Conservation (phyloP, 495 filamentous ascomycete species). For the Talaromyces liani region DNA sequence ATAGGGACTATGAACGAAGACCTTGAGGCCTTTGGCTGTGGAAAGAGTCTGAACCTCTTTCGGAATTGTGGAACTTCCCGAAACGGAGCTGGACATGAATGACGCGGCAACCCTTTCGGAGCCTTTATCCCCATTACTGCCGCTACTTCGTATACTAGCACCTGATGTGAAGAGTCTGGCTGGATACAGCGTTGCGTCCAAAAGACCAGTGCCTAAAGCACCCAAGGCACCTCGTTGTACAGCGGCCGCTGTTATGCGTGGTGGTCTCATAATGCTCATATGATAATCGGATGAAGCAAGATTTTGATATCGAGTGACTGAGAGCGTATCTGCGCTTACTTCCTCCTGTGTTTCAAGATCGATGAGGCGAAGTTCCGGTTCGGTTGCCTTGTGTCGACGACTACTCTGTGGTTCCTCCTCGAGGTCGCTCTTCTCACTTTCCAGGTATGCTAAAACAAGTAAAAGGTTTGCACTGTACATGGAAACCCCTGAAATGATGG, state of each 20-base stretch:
- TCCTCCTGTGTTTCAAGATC: constrained; percentile 75
- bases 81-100: constrained; percentile 28
- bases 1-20: constrained; percentile 94
- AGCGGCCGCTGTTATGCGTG: constrained; percentile 49
- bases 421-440: constrained; percentile 52
- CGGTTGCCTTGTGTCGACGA: constrained; percentile 64
- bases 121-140: constrained; percentile 50
- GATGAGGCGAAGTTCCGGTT: constrained; percentile 85
- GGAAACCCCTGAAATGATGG: constrained; percentile 92
- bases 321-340: constrained; percentile 71
- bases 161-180: constrained; percentile 76
- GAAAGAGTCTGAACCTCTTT: constrained; percentile 38
- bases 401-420: constrained; percentile 41
- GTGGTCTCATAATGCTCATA: constrained; percentile 71
- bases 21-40: constrained; percentile 68
- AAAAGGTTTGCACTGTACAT: constrained; percentile 90
- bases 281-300: constrained; percentile 92
- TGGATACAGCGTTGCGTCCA: constrained; percentile 80
- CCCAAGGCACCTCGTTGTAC: constrained; percentile 64
- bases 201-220: constrained; percentile 51
- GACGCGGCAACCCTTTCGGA: constrained; percentile 37
- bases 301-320: constrained; percentile 74
- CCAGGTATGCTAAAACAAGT: constrained; percentile 83
- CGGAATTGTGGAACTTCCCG: constrained; percentile 22
- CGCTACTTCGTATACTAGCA: constrained; percentile 71